These are phyloP conservation scores for Aspergillus conjunctus DNA, from an alignment of 495 filamentous ascomycete species.

Conservation along the genomic window DNA sequence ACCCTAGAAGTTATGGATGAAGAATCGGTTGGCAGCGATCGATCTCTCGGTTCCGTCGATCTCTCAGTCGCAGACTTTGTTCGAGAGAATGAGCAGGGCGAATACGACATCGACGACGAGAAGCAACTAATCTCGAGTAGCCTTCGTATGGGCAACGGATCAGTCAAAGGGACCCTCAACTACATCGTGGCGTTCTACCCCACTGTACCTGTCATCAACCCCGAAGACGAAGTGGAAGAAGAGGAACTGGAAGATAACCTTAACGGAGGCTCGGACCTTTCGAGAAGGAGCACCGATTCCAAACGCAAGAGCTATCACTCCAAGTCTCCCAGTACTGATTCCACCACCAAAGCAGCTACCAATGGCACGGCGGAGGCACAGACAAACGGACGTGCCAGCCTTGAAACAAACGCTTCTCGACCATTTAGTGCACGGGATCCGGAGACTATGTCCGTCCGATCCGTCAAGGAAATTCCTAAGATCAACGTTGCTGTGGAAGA, in stretches of 20 bases:
- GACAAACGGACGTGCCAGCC: constrained; percentile 38
- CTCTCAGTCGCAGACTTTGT: constrained; percentile 78
- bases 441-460: constrained; percentile 40
- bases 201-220: constrained; percentile 81
- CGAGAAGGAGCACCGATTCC: constrained; percentile 43
- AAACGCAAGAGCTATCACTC: constrained; percentile 36
- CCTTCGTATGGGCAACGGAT: constrained; percentile 66
- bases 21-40: constrained; percentile 84
- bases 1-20: constrained; percentile 95
- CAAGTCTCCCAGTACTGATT: constrained; percentile 31
- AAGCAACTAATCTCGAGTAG: constrained; percentile 63
- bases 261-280: constrained; percentile 34
- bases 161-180: constrained; percentile 75
- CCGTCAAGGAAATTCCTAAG: constrained; percentile 66
- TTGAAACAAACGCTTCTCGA: constrained; percentile 39
- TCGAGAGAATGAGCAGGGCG: constrained; percentile 72
- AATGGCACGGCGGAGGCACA: constrained; percentile 32
- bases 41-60: constrained; percentile 78
- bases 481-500: constrained; percentile 77
- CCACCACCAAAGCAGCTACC: constrained; percentile 13
- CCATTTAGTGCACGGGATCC: constrained; percentile 36
- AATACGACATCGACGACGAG: constrained; percentile 78
- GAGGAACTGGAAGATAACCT: constrained; percentile 51
- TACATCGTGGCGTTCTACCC: constrained; percentile 93
- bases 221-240: constrained; percentile 82